Evolutionary conservation across 2,329 filamentous ascomycete species (phyloP).

Genomic region (Thielaviopsis punctulata): DNA sequence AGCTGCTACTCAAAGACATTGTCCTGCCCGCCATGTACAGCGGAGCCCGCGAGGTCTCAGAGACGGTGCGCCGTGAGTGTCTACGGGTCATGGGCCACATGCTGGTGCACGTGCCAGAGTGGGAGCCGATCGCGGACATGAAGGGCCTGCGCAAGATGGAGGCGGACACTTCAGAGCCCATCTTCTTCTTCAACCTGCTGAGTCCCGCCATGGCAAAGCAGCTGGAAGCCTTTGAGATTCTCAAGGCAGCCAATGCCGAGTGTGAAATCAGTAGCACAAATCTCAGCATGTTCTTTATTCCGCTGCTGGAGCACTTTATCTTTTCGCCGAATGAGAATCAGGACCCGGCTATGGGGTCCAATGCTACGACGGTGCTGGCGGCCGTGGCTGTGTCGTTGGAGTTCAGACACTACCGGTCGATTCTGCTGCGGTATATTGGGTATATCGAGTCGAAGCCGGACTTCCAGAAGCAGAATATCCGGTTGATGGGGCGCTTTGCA

Average conservation of each 20-base stretch:
- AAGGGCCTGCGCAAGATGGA: constrained; percentile 40
- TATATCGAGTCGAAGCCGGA: constrained; percentile 70
- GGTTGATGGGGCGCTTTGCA: constrained; percentile 63
- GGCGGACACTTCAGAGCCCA: constrained; percentile 43
- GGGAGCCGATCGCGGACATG: constrained; percentile 59
- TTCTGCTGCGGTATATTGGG: constrained; percentile 66
- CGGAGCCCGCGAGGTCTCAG: constrained; percentile 61
- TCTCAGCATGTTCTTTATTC: constrained; percentile 72
- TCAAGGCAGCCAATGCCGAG: constrained; percentile 50
- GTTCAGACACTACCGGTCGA: constrained; percentile 78
- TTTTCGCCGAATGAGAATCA: constrained; percentile 65
- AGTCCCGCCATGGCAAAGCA: constrained; percentile 80
- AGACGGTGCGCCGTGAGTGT: constrained; percentile 71
- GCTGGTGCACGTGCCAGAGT: constrained; percentile 50
- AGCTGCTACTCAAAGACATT: constrained; percentile 41
- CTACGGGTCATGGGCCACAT: constrained; percentile 65
- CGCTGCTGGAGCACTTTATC: constrained; percentile 84
- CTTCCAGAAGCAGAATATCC: constrained; percentile 69
- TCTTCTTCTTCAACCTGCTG: constrained; percentile 85
- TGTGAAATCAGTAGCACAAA: constrained; percentile 57
- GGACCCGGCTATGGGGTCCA: constrained; percentile 71
- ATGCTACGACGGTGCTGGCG: constrained; percentile 68
- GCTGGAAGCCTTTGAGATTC: constrained; percentile 61
- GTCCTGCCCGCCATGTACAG: constrained; percentile 61
- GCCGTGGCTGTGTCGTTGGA: constrained; percentile 59